Conservation (phyloP, 2,329 filamentous ascomycete genomes). For the Fusarium poae region DNA sequence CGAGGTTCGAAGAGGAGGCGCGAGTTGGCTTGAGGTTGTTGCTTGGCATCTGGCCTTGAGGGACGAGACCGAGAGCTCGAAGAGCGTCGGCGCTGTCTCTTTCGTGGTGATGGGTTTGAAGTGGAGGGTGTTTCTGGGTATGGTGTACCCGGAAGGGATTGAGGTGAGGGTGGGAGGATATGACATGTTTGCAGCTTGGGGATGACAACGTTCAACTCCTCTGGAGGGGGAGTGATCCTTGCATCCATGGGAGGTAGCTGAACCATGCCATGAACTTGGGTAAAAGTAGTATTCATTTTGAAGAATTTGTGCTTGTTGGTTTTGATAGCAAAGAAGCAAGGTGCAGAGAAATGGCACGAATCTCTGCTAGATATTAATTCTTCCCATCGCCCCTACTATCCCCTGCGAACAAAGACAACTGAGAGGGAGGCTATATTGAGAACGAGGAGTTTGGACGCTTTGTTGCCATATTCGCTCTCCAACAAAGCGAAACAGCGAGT, state of each 20-base stretch:
- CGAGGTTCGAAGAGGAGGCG: slow-evolving; percentile 54
- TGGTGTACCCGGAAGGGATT: slow-evolving; percentile 17
- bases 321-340: slow-evolving; percentile 10
- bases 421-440: slow-evolving; percentile 22
- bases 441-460: slow-evolving; percentile 34
- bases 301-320: slow-evolving; percentile 16
- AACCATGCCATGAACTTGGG: slow-evolving; percentile 20
- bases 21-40: slow-evolving; percentile 13
- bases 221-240: slow-evolving; percentile 36
- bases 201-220: slow-evolving; percentile 29
- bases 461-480: slow-evolving; percentile 29
- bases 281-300: slow-evolving; percentile 35
- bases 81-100: slow-evolving; percentile 29
- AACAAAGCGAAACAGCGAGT: slow-evolving; percentile 41
- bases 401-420: slow-evolving; percentile 25
- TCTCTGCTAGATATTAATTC: slow-evolving; percentile 36
- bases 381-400: neutral
- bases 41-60: slow-evolving; percentile 11
- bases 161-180: slow-evolving; percentile 23
- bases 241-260: slow-evolving; percentile 38
- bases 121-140: slow-evolving; percentile 7
- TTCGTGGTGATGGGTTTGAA: neutral
- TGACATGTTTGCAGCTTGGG: slow-evolving; percentile 17
- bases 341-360: slow-evolving; percentile 6
- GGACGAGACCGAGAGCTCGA: slow-evolving; percentile 20